Evolutionary conservation across 108 stramenopile species (phyloP).

Genomic region (Fragilariopsis cylindrus): DNA sequence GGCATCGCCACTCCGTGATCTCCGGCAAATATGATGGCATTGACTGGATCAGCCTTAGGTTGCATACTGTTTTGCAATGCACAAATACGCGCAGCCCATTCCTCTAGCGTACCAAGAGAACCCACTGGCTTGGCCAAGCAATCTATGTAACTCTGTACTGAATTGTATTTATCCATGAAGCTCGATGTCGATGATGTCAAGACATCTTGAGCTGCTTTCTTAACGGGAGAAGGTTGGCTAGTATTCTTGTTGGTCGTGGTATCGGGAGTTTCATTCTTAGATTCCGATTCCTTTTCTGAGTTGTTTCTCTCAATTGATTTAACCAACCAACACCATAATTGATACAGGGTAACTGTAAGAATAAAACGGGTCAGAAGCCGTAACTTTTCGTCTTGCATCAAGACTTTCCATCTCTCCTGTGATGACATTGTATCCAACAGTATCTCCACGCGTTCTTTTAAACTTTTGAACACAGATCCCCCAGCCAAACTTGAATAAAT

Average conservation of each 20-base stretch:
- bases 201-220: constrained; percentile 11
- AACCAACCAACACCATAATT: constrained; percentile 7
- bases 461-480: neutral
- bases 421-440: neutral
- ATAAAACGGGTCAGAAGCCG: neutral
- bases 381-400: neutral
- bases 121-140: constrained; percentile 80
- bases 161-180: constrained; percentile 45
- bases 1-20: constrained; percentile 75
- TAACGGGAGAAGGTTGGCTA: neutral
- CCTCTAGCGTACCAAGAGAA: constrained; percentile 74
- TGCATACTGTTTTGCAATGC: constrained; percentile 45
- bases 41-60: constrained; percentile 37
- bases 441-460: neutral
- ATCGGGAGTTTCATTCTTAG: neutral
- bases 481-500: constrained; percentile 26
- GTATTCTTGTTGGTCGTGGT: neutral
- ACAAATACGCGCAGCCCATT: constrained; percentile 63
- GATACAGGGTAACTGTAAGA: neutral
- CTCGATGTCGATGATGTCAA: constrained; percentile 11
- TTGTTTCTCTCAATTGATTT: neutral
- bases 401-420: neutral
- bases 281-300: neutral
- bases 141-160: constrained; percentile 58
- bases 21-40: constrained; percentile 73